These are phyloP conservation scores for Marchantia paleacea DNA, from an alignment of 225 moss, liverwort and hornwort species.

Conservation along the genomic window DNA sequence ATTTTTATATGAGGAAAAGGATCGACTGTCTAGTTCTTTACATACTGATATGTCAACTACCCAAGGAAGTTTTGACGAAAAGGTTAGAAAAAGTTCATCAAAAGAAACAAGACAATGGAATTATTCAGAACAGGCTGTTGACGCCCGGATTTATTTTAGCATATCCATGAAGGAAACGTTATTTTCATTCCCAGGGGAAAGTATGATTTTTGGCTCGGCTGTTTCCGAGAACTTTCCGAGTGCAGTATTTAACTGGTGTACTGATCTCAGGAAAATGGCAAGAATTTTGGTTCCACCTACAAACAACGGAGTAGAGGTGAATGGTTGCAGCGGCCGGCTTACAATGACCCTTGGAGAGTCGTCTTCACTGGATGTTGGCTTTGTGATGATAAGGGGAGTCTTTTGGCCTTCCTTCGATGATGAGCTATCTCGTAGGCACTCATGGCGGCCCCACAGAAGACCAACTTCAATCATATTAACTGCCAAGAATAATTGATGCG, in stretches of 20 bases:
- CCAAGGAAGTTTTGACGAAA: no score
- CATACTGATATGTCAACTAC: no score
- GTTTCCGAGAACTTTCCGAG: no score
- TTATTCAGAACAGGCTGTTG: no score
- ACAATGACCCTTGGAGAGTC: not conserved
- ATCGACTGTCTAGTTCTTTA: no score
- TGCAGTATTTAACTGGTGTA: no score
- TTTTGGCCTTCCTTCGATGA: slow-evolving; percentile 5
- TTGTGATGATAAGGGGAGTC: not conserved
- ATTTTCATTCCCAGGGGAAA: not conserved
- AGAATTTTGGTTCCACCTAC: no score
- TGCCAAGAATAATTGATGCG: not conserved
- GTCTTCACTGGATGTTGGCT: not conserved
- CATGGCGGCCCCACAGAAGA: not conserved
- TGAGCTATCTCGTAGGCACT: not conserved
- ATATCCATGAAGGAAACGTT: not conserved
- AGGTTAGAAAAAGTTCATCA: no score
- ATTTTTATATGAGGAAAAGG: no score
- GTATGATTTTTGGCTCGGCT: not conserved
- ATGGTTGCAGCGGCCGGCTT: not conserved
- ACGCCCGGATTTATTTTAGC: no score
- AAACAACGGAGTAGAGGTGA: not conserved
- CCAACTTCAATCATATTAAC: not conserved
- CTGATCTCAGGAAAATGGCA: no score
- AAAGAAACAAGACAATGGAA: no score